Base-by-base conservation (phyloP, 768 basidiomycete species). In the Kwoniella sp. region DNA sequence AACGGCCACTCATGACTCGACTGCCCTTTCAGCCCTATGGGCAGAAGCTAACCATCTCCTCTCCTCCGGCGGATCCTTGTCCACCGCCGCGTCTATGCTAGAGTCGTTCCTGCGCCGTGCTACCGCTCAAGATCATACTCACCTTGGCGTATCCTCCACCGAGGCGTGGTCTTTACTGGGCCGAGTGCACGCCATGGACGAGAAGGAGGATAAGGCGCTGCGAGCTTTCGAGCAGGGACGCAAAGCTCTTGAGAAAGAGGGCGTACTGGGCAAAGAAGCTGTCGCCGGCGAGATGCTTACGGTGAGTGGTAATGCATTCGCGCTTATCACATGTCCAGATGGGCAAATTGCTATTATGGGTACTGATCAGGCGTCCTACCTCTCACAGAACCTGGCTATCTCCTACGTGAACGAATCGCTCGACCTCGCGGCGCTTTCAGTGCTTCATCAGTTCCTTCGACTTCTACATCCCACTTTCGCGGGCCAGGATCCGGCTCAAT, bases 401-500 rank as follows among this genome's bases (percentile, higher is more conserved):
- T 90, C 89, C 8, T 98, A 88, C 73, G 93, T 92, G 27, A 99
- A 98, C 65, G 93, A 98, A 75, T 82, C 83, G 0, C 86, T 84
- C 62, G 92, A 98, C 63, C 80, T 86, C 10, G 91, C 84, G 6
- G 86, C 92, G 2, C 83, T 93, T 67, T 77, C 83, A 0, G 88
- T 85, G 78, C 80, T 99, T 14, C 80, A 92, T 42, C 85, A 85
- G 27, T 96, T 89, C 88, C 78, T 96, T 43, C 76, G 77, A 81
- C 73, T 86, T 82, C 8, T 77, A 76, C 19, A 78, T 79, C 56
- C 70, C 19, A 22, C 77, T 74, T 36, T 63, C 55, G 83, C 72
- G 76, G 85, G 31, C 74, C 83, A 43, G 0, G 59, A 60, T 14
- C 67, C 75, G 34, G 25, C 62, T 22, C 63, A 57, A 17, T 50